Evolutionary conservation across 805 yeast genomes (phyloP).

Genomic region (Candida maltosa): DNA sequence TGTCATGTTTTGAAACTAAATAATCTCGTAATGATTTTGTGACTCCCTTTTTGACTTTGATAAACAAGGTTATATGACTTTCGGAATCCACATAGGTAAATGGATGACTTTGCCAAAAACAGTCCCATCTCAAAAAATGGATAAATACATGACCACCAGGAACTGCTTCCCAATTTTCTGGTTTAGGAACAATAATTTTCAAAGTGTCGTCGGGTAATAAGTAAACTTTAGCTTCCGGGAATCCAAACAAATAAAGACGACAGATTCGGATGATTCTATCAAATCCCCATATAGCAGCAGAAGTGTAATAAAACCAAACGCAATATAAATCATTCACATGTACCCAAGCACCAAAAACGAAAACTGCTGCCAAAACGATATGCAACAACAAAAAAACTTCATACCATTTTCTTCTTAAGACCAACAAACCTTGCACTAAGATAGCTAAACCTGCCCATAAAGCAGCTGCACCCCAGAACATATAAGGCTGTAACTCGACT

Average conservation of each 20-base stretch:
- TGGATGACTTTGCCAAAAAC: constrained; percentile 70
- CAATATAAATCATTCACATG: constrained; percentile 44
- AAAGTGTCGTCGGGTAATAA: constrained; percentile 45
- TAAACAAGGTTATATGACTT: constrained; percentile 23
- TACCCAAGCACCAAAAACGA: constrained; percentile 45
- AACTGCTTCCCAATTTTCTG: constrained; percentile 50
- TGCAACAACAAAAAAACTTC: constrained; percentile 58
- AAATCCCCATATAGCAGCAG: constrained; percentile 66
- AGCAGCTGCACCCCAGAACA: constrained; percentile 25
- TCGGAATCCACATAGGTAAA: constrained; percentile 42
- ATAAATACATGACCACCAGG: constrained; percentile 67
- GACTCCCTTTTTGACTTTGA: constrained; percentile 34
- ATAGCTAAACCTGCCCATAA: constrained; percentile 35
- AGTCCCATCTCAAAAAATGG: constrained; percentile 40
- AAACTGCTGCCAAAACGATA: constrained; percentile 48
- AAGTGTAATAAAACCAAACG: constrained; percentile 41
- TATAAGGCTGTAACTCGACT: constrained; percentile 10
- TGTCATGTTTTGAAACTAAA: constrained; percentile 16
- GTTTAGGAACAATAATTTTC: constrained; percentile 47
- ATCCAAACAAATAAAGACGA: constrained; percentile 60
- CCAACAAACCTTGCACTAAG: constrained; percentile 44
- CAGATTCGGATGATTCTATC: constrained; percentile 60
- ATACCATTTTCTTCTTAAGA: constrained; percentile 44
- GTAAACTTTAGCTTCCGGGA: constrained; percentile 45
- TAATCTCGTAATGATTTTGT: constrained; percentile 19